Evolutionary conservation across 441 rosid species (phyloP), one percentile per base, ranked within the genome.

Genomic region (California macrophylla): DNA sequence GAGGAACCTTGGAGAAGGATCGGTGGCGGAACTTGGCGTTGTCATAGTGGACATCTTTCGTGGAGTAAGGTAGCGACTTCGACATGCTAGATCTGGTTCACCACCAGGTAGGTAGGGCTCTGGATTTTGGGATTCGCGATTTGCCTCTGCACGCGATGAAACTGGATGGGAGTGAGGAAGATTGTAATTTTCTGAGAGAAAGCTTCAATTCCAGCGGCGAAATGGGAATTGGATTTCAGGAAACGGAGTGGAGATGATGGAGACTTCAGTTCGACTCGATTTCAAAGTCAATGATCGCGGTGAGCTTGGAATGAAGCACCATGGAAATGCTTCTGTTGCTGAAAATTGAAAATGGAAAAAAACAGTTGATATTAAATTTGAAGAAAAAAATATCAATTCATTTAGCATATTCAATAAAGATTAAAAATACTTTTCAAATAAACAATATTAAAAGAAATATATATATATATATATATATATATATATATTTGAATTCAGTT

Each of bases 11-110:
- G 75, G 74, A 72, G 70, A 82, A 75, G 71, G 99, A 87, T 68
- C 97, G 90, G 56, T 83, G 95, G 74, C 91, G 93, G 77, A 90
- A 92, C 85, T 95, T 92, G 81, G 96, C 98, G 82, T 92, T 90
- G 72, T 92, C 99, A 79, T 92, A 89, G 76, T 87, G 83, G 36
- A 92, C 76, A 84, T 92, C 98, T 84, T 83, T 88, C 78, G 79
- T 76, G 13, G 99, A 90, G 77, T 85, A 90, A 20, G 96, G 97
- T 40, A 92, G 83, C 32, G 91, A 77, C 62, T 82, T 82, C 78
- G 96, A 85, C 97, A 92, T 89, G 70, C 56, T 83, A 58, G 73
- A 54, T 20, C 62, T 54, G 62, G 10, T 6, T 52, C 23, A 15
- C 60, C n/a, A 4, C 47, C 47, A 10, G 47, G n/a, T 15, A 10